These are phyloP conservation scores for Rauvolfia tetraphylla DNA, from an alignment of 257 asterid genomes.

Conservation along the genomic window DNA sequence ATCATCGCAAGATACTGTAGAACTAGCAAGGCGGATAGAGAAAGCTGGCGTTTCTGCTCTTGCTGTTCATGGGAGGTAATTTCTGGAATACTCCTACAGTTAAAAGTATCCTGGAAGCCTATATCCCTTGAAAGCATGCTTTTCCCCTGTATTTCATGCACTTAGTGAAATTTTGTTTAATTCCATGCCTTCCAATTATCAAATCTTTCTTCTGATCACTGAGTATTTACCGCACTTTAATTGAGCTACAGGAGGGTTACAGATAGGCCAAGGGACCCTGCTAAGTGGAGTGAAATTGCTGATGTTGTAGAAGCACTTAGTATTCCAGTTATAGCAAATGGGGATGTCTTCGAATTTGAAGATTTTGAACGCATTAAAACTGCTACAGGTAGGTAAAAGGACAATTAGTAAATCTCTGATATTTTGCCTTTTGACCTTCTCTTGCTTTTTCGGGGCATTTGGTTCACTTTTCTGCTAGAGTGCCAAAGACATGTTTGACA, in stretches of 20 bases:
- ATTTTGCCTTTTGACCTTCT: neutral
- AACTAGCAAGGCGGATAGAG: conserved; percentile 85
- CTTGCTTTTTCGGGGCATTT: neutral
- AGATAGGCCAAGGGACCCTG: conserved; percentile 98
- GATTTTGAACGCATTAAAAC: conserved; percentile 70
- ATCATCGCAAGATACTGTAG: conserved; percentile 75
- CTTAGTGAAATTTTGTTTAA: neutral
- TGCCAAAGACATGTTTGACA: neutral
- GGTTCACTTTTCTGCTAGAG: neutral
- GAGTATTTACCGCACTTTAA: conserved; percentile 1
- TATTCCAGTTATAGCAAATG: conserved; percentile 92
- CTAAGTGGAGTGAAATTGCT: conserved; percentile 88
- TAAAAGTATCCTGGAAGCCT: neutral
- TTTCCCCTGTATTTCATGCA: neutral
- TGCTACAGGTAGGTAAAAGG: conserved; percentile 59
- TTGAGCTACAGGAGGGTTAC: conserved; percentile 61
- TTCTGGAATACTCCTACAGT: neutral
- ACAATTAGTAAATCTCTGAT: neutral
- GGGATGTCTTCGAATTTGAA: conserved; percentile 84
- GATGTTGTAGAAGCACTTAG: conserved; percentile 84
- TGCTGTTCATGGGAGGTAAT: conserved; percentile 95
- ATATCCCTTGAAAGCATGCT: neutral
- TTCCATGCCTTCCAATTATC: neutral
- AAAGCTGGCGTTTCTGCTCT: conserved; percentile 89
- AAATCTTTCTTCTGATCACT: conserved; percentile 3